A percentile compares a stretch with the other conserved stretches of the same genome.
Evolutionary conservation across 805 yeast species (phyloP).

Genomic region (Wickerhamiella hasegawae): DNA sequence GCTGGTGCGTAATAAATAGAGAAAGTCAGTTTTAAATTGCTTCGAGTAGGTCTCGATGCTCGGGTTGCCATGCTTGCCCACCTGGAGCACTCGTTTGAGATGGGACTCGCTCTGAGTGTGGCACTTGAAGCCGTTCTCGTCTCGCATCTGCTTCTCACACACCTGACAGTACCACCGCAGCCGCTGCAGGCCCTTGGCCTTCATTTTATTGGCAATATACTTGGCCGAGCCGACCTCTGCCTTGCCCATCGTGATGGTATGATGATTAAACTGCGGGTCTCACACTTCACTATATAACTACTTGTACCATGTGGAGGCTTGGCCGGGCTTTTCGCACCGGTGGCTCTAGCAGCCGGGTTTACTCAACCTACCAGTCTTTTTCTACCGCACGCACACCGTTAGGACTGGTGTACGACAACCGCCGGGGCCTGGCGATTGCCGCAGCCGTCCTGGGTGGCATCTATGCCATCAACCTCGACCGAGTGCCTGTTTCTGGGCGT

Average conservation of each 20-base stretch:
- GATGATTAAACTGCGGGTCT: no score
- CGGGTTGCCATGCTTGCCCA: conserved; percentile 27
- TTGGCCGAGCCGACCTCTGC: conserved; percentile 56
- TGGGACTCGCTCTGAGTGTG: conserved; percentile 80
- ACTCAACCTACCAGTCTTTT: neutral
- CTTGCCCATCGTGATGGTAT: conserved; percentile 27
- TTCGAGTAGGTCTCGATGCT: conserved; percentile 40
- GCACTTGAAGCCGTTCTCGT: conserved; percentile 86
- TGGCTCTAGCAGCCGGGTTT: no score
- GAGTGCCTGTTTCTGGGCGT: conserved; percentile 71
- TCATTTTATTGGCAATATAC: conserved; percentile 57
- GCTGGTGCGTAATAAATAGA: conserved; percentile 39
- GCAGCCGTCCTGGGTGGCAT: conserved; percentile 22
- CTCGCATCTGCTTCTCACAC: conserved; percentile 87
- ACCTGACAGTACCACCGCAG: conserved; percentile 77
- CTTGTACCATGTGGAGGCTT: no score
- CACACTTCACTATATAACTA: no score
- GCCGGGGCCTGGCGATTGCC: conserved; percentile 10
- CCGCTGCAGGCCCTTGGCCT: conserved; percentile 72
- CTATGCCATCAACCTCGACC: conserved; percentile 43
- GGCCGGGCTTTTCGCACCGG: no score
- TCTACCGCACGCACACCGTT: neutral
- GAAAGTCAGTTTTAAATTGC: conserved; percentile 47
- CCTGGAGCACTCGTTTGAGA: conserved; percentile 24
- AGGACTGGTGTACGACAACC: conserved; percentile 1